Conservation (phyloP, 108 stramenopile species). For the Nannochloropsis salina region DNA sequence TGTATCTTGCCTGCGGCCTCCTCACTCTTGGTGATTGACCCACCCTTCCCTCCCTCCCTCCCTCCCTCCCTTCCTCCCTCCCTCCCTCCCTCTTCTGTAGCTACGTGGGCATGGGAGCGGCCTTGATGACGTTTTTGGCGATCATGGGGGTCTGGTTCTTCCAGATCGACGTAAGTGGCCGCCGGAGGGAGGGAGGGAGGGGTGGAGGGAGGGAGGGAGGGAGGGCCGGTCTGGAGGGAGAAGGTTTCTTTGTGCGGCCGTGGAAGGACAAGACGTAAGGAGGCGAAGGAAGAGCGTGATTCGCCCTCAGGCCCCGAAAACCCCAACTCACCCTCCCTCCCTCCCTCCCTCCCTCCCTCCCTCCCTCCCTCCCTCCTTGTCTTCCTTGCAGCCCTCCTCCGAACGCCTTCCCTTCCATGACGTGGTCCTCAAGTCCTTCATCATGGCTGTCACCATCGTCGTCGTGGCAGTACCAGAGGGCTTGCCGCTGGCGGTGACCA, state of each 20-base stretch:
- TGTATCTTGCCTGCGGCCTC: not conserved
- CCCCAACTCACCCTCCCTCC: not conserved
- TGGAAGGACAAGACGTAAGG: too few species aligned
- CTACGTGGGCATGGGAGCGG: constrained; percentile 35
- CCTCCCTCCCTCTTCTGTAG: not conserved
- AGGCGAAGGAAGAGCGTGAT: not conserved
- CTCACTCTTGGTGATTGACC: not conserved
- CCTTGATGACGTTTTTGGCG: constrained; percentile 42
- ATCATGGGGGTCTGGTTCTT: constrained; percentile 44
- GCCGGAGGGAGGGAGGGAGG: not conserved
- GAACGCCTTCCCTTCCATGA: constrained; percentile 49
- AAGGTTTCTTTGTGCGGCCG: not conserved
- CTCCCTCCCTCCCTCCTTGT: not conserved
- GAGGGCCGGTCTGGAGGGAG: not conserved
- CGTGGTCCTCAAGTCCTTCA: constrained; percentile 87
- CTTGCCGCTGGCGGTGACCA: constrained; percentile 90
- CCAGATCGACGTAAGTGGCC: constrained; percentile 21
- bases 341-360: not conserved
- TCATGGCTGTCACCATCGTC: constrained; percentile 92
- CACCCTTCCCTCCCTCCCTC: constrained; percentile 11
- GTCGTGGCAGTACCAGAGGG: constrained; percentile 99
- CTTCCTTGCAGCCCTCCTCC: not conserved
- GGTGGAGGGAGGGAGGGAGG: not conserved
- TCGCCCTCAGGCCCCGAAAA: not conserved
- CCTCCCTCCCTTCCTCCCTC: not conserved